Percentiles rank a stretch among this genome's conserved stretches.
Evolutionary conservation across 2,329 filamentous ascomycete species (phyloP).

Genomic region (Amesomyces nigricolor): DNA sequence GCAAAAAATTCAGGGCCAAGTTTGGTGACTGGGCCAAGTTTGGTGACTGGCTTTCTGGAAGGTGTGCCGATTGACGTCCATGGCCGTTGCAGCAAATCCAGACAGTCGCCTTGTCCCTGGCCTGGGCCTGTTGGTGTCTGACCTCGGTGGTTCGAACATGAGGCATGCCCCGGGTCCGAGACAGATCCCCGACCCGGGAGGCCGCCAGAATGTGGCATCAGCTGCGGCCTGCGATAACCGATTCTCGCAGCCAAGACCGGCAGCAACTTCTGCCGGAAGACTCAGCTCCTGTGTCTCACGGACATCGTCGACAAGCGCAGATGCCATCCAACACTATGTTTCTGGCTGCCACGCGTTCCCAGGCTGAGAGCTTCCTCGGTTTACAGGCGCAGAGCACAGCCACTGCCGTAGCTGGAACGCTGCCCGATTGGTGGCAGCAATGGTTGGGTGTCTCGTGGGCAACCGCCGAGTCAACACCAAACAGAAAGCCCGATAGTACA

Average conservation of each 20-base stretch:
- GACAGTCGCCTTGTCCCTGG: no score
- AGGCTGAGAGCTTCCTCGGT: background rate
- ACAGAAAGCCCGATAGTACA: no score
- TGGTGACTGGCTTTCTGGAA: background rate
- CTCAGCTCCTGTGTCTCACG: background rate
- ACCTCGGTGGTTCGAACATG: no score
- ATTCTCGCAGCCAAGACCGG: no score
- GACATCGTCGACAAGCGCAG: background rate
- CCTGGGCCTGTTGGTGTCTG: no score
- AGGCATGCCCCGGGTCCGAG: no score
- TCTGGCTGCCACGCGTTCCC: slow-evolving; percentile 9
- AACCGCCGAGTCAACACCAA: background rate
- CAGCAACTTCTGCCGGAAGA: no score
- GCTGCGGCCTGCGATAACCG: no score
- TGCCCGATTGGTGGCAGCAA: background rate
- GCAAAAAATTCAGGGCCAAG: background rate
- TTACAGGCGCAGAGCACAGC: slow-evolving; percentile 2
- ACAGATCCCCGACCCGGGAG: no score
- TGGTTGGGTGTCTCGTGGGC: background rate
- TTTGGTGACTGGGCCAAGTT: background rate
- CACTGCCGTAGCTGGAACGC: background rate
- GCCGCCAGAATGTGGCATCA: no score
- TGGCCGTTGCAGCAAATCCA: no score
- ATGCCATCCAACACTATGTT: background rate
- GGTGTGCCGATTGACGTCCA: no score